Evolutionary conservation across 768 basidiomycete genomes (phyloP), one percentile per base, ranked within the genome.

Genomic region (Boletus coccyginus): DNA sequence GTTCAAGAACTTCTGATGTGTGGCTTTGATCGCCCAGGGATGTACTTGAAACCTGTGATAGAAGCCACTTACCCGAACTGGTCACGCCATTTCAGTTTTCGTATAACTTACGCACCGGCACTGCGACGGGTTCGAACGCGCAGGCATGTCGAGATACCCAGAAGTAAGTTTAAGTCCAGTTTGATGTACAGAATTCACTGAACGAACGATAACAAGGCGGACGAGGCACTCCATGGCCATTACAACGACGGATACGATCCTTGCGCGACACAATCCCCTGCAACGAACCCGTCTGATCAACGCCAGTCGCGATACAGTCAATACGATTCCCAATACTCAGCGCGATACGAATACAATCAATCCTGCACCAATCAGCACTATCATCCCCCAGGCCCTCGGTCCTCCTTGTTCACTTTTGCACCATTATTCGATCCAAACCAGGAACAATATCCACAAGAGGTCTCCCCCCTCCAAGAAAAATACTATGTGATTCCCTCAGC

Each of bases 241-340:
- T 87, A 88, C 70, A 86, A 87, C 64, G 87, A 90, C 55, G 85
- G 86, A 0, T 84, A 85, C 68, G 75, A 73, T 57, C 78, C 81
- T 9, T 83, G 86, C 59, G 64, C 72, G 49, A 57, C 71, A 21
- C 62, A 69, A n/a, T 62, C 59, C 13, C 7, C 49, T 4, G 63
- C 70, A 29, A 66, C 73, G 45, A 73, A 71, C 46, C 77, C 77
- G 7, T 78, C 77, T 56, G 79, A 79, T 57, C 77, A 74, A 39
- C 57, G 40, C 45, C 74, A 75, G 58, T 70, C 72, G 16, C 66
- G 62, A 16, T 60, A 65, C 42, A 53, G 59, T 52, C 64, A 75
- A 58, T 52, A 73, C 58, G 49, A 74, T 62, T 0, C 67, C 10
- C 68, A 73, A 55, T 52, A 74, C 62, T 38, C 74, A 62, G 7